Evolutionary conservation across 2,329 filamentous ascomycete species (phyloP), one percentile per base, ranked within the genome.

Genomic region (Penicillium digitatum): DNA sequence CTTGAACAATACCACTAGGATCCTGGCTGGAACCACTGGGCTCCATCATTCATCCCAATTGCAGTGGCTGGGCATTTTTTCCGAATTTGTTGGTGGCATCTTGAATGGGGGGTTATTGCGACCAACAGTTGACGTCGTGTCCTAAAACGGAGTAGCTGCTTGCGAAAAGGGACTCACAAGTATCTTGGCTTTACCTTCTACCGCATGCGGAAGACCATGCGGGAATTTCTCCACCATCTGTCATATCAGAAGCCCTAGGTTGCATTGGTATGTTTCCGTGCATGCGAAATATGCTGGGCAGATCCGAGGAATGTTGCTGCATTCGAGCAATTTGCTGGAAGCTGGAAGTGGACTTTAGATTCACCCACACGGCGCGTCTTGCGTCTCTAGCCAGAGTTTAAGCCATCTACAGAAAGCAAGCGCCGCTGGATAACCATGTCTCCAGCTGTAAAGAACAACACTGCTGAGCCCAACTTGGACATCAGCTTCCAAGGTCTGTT

Each of bases 381-480:
- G 10, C 4, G 26, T 14, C 20, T 16, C 5, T 44, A 37, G 18
- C 7, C n/a, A 45, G 10, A 47, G 3, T n/a, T 32, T n/a, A 3
- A 34, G 27, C 16, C 20, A 26, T 24, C 14, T 14, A 18, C 40
- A 40, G 24, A 34, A 38, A 11, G 2, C 16, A 39, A 29, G 5
- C 2, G 16, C n/a, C 2, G 22, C 34, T 43, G 16, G 24, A 34
- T 20, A 32, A 35, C 8, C 27, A 65, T 65, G 63, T 64, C 63
- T 31, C 63, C 63, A 14, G 62, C 63, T 2, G 43, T 64, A 6
- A 64, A 59, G 48, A 57, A 54, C 31, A 54, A 32, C 37, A 44
- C 49, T 2, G 14, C 44, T 3, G 82, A 87, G 55, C 65, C 69
- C 14, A 66, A 66, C 32, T 43, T 68, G 49, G 62, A 67, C 38